A percentile compares a stretch with the other conserved stretches of the same genome.
phyloP scores from a whole-genome alignment of 129 eudicot species.

The Centrapalus pauciflorus region DNA sequence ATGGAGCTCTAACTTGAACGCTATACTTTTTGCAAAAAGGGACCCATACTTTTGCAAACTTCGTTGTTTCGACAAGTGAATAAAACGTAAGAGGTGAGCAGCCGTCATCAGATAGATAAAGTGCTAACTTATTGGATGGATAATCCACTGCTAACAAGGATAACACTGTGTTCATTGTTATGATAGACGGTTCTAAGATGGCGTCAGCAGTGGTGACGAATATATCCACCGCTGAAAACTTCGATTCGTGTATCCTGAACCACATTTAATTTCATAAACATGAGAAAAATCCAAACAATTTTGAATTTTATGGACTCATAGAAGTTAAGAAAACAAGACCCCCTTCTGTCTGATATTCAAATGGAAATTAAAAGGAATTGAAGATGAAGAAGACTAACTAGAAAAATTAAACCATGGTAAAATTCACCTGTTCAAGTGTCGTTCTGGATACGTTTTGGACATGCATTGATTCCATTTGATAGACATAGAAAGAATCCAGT shows the following conservation, averaged over 20 bases:
- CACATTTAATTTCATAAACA: not conserved
- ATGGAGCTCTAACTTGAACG: conserved; percentile 45
- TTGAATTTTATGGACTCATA: too few relatives aligned
- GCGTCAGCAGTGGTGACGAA: conserved; percentile 55
- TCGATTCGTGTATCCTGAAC: conserved; percentile 17
- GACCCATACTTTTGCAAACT: conserved; percentile 47
- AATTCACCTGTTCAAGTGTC: conserved; percentile 32
- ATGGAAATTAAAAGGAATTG: not conserved
- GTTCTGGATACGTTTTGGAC: conserved; percentile 34
- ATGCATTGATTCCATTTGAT: conserved; percentile 42
- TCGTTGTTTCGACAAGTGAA: conserved; percentile 38
- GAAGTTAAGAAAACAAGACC: too few relatives aligned
- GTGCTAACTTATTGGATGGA: conserved; percentile 42
- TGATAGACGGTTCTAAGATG: conserved; percentile 37
- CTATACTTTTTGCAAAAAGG: conserved; percentile 49
- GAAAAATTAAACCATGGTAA: not conserved
- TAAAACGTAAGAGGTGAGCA: conserved; percentile 37
- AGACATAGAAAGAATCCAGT: conserved; percentile 33
- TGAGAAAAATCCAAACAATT: too few relatives aligned
- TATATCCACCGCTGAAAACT: conserved; percentile 44
- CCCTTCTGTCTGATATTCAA: too few relatives aligned
- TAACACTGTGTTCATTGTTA: conserved; percentile 49
- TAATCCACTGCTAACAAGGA: conserved; percentile 48
- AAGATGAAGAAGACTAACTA: not conserved
- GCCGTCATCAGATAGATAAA: conserved; percentile 50